A percentile compares a stretch with the other conserved stretches of the same genome.
phyloP scores from a whole-genome alignment of 441 rosid species.

The Cnidoscolus chayamansa region DNA sequence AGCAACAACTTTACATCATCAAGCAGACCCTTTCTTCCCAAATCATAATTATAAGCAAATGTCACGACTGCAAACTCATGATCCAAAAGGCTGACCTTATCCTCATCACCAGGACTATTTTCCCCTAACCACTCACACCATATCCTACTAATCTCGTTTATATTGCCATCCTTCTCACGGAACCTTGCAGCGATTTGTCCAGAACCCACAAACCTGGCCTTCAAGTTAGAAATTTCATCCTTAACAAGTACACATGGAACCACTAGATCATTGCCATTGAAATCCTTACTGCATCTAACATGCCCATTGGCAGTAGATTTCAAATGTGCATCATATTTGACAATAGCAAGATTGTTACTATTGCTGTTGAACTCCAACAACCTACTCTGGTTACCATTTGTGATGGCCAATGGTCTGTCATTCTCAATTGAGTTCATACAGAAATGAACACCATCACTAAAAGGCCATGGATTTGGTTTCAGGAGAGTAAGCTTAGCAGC shows the following conservation, averaged over 20 bases:
- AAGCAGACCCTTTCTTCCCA: constrained; percentile 68
- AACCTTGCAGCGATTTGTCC: constrained; percentile 66
- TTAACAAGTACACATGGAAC: constrained; percentile 57
- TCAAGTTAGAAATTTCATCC: constrained; percentile 56
- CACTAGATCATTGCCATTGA: constrained; percentile 30
- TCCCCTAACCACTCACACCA: constrained; percentile 97
- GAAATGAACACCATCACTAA: constrained; percentile 79
- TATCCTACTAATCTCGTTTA: constrained; percentile 47
- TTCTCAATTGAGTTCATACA: constrained; percentile 47
- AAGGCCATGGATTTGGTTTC: constrained; percentile 84
- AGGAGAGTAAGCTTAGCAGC: constrained; percentile 71
- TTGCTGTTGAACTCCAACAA: constrained; percentile 33
- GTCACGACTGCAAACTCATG: constrained; percentile 80
- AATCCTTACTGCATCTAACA: constrained; percentile 26
- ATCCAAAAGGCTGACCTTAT: constrained; percentile 35
- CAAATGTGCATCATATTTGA: constrained; percentile 40
- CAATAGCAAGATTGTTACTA: constrained; percentile 46
- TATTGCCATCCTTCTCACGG: constrained; percentile 40
- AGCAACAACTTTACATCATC: constrained; percentile 56
- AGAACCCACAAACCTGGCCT: constrained; percentile 50
- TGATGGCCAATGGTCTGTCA: constrained; percentile 27
- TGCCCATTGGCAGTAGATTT: constrained; percentile 17
- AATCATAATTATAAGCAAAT: constrained; percentile 54
- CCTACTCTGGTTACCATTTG: constrained; percentile 22
- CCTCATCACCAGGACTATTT: constrained; percentile 34